These are phyloP conservation scores for Hypoxylon sp. DNA, from an alignment of 2,329 filamentous ascomycete genomes.

Conservation along the genomic window DNA sequence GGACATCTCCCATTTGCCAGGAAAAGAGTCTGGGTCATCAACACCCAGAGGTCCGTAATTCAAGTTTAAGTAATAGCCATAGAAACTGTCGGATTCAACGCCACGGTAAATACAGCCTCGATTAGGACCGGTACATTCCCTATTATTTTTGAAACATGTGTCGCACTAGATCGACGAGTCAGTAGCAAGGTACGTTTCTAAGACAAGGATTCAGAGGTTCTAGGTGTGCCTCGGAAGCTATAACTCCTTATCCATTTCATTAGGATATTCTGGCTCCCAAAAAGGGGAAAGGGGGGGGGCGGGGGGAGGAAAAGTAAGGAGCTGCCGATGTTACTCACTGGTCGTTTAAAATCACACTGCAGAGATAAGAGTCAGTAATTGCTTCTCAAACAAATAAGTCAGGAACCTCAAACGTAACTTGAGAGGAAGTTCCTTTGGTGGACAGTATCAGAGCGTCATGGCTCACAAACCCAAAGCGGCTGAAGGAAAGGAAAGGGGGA, in stretches of 20 bases:
- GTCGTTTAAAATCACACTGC: constrained; percentile 24
- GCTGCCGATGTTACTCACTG: constrained; percentile 9
- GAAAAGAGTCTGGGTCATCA: neutral
- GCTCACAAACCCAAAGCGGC: neutral
- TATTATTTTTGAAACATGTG: neutral
- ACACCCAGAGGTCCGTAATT: constrained; percentile 22
- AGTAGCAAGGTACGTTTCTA: neutral
- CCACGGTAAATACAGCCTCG: constrained; percentile 12
- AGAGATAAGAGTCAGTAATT: constrained; percentile 7
- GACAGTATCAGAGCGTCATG: neutral
- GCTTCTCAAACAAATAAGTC: neutral
- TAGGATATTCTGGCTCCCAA: neutral
- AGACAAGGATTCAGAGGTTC: neutral
- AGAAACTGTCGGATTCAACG: constrained; percentile 17
- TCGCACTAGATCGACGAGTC: neutral
- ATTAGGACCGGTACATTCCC: neutral
- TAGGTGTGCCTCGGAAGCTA: neutral
- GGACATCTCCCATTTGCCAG: constrained; percentile 1
- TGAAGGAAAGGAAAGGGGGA: neutral
- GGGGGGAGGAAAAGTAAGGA: neutral
- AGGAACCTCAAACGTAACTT: neutral
- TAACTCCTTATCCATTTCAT: neutral
- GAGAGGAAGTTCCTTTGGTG: neutral
- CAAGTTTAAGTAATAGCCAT: constrained; percentile 32
- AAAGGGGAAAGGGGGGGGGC: no score